Conservation (phyloP, 192 early-diverging fungal genomes). For the Umbelopsis sp. region DNA sequence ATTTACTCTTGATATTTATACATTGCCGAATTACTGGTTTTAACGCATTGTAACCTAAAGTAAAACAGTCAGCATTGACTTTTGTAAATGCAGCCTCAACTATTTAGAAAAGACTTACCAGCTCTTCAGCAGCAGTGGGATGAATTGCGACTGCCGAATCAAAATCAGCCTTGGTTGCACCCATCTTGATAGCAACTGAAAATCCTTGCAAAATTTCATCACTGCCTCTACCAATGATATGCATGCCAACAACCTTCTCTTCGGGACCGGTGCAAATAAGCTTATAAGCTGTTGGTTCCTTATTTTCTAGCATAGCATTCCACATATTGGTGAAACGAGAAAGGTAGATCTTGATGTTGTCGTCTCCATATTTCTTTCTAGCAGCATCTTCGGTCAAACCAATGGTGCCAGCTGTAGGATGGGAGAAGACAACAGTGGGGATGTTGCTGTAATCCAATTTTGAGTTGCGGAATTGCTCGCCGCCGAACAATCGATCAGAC, state of each 20-base stretch:
- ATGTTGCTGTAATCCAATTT: conserved; percentile 95
- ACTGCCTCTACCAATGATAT: conserved; percentile 86
- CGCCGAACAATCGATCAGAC: conserved; percentile 91
- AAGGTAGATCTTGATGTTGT: conserved; percentile 84
- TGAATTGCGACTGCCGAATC: conserved; percentile 96
- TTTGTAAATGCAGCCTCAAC: neutral
- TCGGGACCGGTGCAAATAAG: conserved; percentile 84
- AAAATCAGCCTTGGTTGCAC: conserved; percentile 98
- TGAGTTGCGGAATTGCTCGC: conserved; percentile 63
- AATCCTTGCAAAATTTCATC: conserved; percentile 97
- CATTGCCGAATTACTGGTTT: neutral
- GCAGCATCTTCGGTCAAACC: conserved; percentile 92
- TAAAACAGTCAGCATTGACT: neutral
- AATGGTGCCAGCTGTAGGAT: conserved; percentile 85
- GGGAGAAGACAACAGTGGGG: conserved; percentile 95
- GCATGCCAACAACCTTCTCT: conserved; percentile 96
- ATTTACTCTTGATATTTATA: too few species aligned
- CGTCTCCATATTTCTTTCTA: conserved; percentile 67
- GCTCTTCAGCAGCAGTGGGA: conserved; percentile 94
- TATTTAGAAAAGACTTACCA: conserved; percentile 61
- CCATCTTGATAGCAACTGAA: conserved; percentile 97
- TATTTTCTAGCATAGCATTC: conserved; percentile 79
- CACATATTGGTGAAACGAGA: conserved; percentile 94
- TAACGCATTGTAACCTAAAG: conserved; percentile 16
- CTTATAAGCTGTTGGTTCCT: conserved; percentile 93